Conservation (phyloP, 2,329 filamentous ascomycete species). For the Microdochium nivale region DNA sequence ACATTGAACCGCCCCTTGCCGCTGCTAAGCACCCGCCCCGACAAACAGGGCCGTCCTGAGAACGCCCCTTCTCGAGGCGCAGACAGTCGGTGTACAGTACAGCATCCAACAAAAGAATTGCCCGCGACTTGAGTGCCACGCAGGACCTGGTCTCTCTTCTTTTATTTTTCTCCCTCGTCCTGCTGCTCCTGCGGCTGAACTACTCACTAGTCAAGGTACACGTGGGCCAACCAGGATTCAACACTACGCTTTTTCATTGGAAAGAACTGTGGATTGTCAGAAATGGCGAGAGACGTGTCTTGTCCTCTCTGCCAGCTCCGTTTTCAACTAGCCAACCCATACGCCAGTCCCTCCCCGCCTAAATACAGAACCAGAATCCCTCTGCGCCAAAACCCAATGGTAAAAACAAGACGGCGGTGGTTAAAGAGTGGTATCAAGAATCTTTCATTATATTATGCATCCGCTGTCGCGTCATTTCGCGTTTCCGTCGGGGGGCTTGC, state of each 20-base stretch:
- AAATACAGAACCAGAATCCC: background rate
- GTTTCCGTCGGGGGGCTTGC: background rate
- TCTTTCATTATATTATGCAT: background rate
- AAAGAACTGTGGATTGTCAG: background rate
- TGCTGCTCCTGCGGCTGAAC: background rate
- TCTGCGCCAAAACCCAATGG: background rate
- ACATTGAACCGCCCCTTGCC: slow-evolving; percentile 8
- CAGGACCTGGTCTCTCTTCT: no score
- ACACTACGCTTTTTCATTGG: background rate
- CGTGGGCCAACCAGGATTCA: no score
- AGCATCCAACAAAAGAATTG: no score
- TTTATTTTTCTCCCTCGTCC: no score
- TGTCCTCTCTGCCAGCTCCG: background rate
- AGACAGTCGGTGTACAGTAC: no score
- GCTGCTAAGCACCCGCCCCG: slow-evolving; percentile 3
- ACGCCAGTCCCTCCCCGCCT: background rate
- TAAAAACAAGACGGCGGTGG: background rate
- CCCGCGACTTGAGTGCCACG: no score
- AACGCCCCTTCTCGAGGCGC: no score
- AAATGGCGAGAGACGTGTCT: background rate
- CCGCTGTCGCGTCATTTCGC: background rate
- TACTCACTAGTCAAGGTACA: background rate
- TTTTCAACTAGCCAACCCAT: background rate
- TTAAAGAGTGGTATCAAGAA: slow-evolving; percentile 3
- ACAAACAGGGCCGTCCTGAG: background rate